Percentiles rank a stretch among this genome's conserved stretches.
These are phyloP conservation scores for Pyrrhoderma noxium DNA, from an alignment of 1,284 basidiomycete genomes.

Conservation along the genomic window DNA sequence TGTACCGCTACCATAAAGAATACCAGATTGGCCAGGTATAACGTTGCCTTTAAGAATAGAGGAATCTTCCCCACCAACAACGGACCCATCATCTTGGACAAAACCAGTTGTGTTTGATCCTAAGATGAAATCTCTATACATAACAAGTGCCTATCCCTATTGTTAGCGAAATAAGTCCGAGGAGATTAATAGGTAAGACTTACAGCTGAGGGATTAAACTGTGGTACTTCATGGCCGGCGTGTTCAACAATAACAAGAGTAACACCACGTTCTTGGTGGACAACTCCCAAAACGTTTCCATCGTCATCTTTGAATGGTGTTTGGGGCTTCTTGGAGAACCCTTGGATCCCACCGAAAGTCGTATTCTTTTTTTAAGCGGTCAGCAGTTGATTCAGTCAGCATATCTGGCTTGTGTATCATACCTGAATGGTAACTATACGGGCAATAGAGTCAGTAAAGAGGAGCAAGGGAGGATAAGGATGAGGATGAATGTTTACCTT, in stretches of 20 bases:
- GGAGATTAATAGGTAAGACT: constrained; percentile 21
- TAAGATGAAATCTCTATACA: constrained; percentile 51
- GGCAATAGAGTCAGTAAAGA: constrained; percentile 2
- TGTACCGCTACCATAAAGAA: constrained; percentile 43
- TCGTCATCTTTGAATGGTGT: constrained; percentile 57
- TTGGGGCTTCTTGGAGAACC: constrained; percentile 57
- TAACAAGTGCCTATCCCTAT: constrained; percentile 39
- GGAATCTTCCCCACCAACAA: constrained; percentile 48
- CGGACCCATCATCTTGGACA: constrained; percentile 31
- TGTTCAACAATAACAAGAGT: constrained; percentile 52
- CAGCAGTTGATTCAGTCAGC: neutral
- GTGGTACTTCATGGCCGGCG: constrained; percentile 53
- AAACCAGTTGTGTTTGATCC: constrained; percentile 47
- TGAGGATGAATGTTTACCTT: constrained; percentile 35
- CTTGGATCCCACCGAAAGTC: constrained; percentile 66
- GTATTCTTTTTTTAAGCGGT: constrained; percentile 40
- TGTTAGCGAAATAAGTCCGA: neutral
- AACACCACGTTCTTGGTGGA: constrained; percentile 66
- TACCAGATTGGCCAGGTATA: constrained; percentile 42
- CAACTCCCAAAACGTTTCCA: constrained; percentile 54
- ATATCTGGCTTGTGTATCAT: constrained; percentile 8
- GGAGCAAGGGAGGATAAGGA: neutral
- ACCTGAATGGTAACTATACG: constrained; percentile 55
- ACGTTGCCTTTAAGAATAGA: constrained; percentile 34
- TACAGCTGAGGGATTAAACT: constrained; percentile 45